These are phyloP conservation scores for Hevea brasiliensis DNA, from an alignment of 345 rosid genomes.

Conservation along the genomic window DNA sequence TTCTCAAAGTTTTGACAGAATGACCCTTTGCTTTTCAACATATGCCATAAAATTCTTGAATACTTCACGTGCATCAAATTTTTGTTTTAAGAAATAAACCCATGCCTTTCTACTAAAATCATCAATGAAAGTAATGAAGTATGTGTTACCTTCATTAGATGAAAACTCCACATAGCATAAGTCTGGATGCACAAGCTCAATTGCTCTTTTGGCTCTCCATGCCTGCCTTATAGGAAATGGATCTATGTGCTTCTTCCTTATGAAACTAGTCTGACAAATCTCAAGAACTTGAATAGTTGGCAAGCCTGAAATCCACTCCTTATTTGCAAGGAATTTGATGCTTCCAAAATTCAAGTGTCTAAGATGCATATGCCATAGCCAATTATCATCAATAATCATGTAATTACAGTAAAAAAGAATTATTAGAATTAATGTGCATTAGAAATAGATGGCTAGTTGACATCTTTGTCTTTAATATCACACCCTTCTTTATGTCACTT, in stretches of 20 bases:
- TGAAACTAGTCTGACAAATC: neutral
- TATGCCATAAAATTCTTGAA: too few species aligned
- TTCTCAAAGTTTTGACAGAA: neutral
- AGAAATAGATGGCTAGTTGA: too few species aligned
- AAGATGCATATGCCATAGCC: conserved; percentile 4
- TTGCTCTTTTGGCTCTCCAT: neutral
- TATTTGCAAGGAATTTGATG: too few species aligned
- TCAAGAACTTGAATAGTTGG: neutral
- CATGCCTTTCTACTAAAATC: neutral
- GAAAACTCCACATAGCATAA: too few species aligned
- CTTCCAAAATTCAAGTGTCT: neutral
- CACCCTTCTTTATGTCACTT: neutral
- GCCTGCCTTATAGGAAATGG: too few species aligned
- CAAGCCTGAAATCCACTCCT: neutral
- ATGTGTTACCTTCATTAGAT: neutral
- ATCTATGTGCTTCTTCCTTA: neutral
- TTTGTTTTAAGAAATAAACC: too few species aligned
- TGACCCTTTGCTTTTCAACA: neutral
- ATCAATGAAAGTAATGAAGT: neutral
- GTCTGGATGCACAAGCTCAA: neutral
- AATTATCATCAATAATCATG: too few species aligned
- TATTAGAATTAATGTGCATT: too few species aligned
- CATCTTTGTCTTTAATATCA: too few species aligned
- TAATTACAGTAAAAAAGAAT: too few species aligned
- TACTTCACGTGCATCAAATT: neutral